Evolutionary conservation across 208 protist species (phyloP).

Genomic region (Tetramitus jugosus): DNA sequence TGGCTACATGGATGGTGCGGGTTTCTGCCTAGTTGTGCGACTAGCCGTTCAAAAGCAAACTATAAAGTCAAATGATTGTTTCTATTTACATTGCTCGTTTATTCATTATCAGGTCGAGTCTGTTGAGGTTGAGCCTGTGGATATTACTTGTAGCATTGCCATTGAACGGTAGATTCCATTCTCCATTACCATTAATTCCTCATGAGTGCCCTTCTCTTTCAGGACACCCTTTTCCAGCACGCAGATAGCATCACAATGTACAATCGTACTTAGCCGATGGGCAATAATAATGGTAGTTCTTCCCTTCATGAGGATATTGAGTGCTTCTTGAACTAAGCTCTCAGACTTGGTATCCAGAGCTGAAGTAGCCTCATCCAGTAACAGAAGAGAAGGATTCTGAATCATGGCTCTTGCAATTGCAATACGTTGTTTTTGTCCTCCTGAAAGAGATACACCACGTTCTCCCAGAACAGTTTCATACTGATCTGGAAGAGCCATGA

Average conservation of each 20-base stretch:
- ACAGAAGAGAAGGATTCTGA: conserved; percentile 35
- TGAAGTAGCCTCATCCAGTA: conserved; percentile 22
- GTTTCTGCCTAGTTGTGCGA: no score
- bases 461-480: conserved; percentile 47
- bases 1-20: no score
- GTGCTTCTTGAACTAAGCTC: conserved; percentile 40
- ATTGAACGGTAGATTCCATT: no score
- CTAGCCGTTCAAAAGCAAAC: no score
- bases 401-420: conserved; percentile 44
- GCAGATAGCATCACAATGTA: conserved; percentile 38
- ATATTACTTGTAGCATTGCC: no score
- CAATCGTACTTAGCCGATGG: conserved; percentile 63
- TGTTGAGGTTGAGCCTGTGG: no score
- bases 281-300: conserved; percentile 67
- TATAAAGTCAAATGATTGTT: no score
- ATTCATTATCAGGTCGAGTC: no score
- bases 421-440: conserved; percentile 49
- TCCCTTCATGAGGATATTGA: conserved; percentile 37
- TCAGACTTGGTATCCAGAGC: conserved; percentile 43
- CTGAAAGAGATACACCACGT: conserved; percentile 37
- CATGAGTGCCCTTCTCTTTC: conserved; percentile 43
- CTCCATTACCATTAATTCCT: conserved; percentile 36
- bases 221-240: conserved; percentile 45
- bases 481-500: background rate
- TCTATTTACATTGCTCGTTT: no score